Conservation (phyloP, 2,329 filamentous ascomycete species). For the Aspergillus proliferans region DNA sequence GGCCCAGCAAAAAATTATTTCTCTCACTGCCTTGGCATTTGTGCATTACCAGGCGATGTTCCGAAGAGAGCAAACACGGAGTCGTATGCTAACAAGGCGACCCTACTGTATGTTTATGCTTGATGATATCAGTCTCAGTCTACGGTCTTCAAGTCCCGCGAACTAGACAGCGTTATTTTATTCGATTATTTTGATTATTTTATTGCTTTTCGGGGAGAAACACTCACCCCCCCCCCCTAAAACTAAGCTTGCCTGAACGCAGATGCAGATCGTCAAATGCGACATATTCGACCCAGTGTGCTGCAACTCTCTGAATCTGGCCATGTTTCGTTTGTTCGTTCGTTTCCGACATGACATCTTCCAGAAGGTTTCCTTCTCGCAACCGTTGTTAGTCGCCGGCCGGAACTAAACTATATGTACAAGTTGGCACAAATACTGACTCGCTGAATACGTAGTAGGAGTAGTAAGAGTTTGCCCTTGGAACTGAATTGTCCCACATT, state of each 20-base stretch:
- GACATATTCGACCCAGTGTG: neutral
- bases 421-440: too few relatives aligned
- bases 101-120: neutral
- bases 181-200: neutral
- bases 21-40: too few relatives aligned
- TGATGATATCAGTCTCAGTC: neutral
- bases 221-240: neutral
- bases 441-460: too few relatives aligned
- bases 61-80: neutral
- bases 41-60: too few relatives aligned
- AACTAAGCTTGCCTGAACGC: neutral
- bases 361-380: conserved; percentile 1
- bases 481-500: too few relatives aligned
- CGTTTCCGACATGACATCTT: neutral
- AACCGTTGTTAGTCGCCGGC: neutral
- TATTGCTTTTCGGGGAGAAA: neutral
- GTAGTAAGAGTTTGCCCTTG: too few relatives aligned
- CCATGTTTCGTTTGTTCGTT: neutral
- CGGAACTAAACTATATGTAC: neutral
- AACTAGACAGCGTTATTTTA: too few relatives aligned
- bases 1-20: too few relatives aligned
- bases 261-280: neutral
- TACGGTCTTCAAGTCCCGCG: neutral
- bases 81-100: neutral
- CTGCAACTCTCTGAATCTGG: neutral